phyloP scores from a whole-genome alignment of 352 stramenopile species.

The Pythium brassicae region DNA sequence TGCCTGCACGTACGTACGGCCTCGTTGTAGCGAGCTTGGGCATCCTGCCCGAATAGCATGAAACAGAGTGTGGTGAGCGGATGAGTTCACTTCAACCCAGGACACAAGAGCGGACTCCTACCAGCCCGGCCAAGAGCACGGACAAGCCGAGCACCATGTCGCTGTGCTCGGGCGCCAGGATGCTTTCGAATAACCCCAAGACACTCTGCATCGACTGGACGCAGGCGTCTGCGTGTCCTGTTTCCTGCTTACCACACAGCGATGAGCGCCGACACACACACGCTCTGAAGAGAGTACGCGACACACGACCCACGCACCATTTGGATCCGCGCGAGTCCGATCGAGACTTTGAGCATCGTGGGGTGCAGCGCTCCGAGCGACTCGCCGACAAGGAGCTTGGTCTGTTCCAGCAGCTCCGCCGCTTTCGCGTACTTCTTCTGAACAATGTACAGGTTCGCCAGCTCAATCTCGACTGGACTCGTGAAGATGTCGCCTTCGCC shows the following conservation, averaged over 20 bases:
- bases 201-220: conserved; percentile 21
- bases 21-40: conserved; percentile 18
- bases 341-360: conserved; percentile 53
- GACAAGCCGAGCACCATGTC: conserved; percentile 35
- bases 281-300: not conserved
- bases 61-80: not conserved
- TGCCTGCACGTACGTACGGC: conserved; percentile 23
- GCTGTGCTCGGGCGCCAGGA: conserved; percentile 31
- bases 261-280: not conserved
- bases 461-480: conserved; percentile 42
- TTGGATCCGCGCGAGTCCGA: conserved; percentile 28
- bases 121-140: conserved; percentile 40
- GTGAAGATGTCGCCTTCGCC: conserved; percentile 41
- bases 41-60: conserved; percentile 9
- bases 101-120: conserved; percentile 12
- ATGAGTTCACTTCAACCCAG: not conserved
- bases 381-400: conserved; percentile 23
- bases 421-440: conserved; percentile 60
- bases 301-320: conserved; percentile 12
- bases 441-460: conserved; percentile 49
- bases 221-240: conserved; percentile 15
- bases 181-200: conserved; percentile 31
- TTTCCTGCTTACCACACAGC: conserved; percentile 22
- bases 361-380: conserved; percentile 42
- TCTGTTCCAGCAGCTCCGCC: conserved; percentile 24